Percentiles rank a stretch among this genome's conserved stretches.
phyloP scores from a whole-genome alignment of 306 rosid genomes.

The Quercus alba region DNA sequence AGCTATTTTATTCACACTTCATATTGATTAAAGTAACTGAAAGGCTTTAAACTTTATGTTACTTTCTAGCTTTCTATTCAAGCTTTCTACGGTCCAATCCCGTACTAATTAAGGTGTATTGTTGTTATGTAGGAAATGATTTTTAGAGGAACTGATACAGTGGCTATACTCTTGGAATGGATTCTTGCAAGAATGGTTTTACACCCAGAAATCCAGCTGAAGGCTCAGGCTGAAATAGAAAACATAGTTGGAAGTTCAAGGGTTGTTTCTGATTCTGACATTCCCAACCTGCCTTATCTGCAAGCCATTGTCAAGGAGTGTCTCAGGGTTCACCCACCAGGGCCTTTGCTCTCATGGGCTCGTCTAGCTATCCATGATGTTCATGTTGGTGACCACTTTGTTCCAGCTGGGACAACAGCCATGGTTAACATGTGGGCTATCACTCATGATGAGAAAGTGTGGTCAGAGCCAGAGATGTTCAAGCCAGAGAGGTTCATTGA shows the following conservation, averaged over 20 bases:
- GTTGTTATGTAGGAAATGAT: constrained; percentile 38
- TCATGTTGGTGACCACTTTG: constrained; percentile 9
- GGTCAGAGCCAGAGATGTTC: constrained; percentile 33
- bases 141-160: constrained; percentile 47
- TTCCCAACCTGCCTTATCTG: constrained; percentile 33
- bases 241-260: constrained; percentile 1
- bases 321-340: constrained; percentile 47
- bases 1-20: no score
- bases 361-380: constrained; percentile 36
- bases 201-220: constrained; percentile 39
- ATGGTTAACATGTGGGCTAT: constrained; percentile 60
- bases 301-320: constrained; percentile 43
- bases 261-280: constrained; percentile 24
- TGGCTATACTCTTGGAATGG: constrained; percentile 44
- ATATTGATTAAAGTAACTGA: no score
- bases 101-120: no score
- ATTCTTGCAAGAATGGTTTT: constrained; percentile 34
- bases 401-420: constrained; percentile 43
- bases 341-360: constrained; percentile 53
- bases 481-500: constrained; percentile 35
- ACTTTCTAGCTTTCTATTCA: no score
- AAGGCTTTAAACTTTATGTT: not conserved
- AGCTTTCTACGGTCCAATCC: no score
- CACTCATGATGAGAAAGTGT: constrained; percentile 31
- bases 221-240: constrained; percentile 33